Evolutionary conservation across 192 early-diverging fungal species (phyloP), one percentile per base, ranked within the genome.

Genomic region (Phycomyces blakesleeanus): DNA sequence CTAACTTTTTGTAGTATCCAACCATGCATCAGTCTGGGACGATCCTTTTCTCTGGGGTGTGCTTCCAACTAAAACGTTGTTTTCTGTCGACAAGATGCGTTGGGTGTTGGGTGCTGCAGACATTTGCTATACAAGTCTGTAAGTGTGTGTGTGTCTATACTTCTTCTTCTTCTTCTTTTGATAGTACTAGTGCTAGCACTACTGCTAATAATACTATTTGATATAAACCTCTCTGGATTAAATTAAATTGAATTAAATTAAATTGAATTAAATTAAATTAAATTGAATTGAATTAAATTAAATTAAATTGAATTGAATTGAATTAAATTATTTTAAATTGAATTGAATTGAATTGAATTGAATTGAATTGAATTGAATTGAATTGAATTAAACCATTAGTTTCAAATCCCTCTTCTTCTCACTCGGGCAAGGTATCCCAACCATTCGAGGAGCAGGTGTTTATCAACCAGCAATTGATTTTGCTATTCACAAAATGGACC

Each of bases 101-200:
- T 94, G 91, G 90, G 87, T 89, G 7, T 75, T 96, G 40, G 91
- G 92, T n/a, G 92, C 94, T 7, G 84, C 85, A 57, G 93, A 96
- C 64, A 85, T 94, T 20, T 89, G 91, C 51, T 96, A 88, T 76
- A 85, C 78, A 24, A 90, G 81, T 68, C 74, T 81, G 80, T 91
- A 77, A 68, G 75, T 75, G 20, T 15, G 21, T n/a, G n/a, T n/a
- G n/a, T n/a, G n/a, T n/a, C n/a, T n/a, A n/a, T n/a, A n/a, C n/a
- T n/a, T n/a, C n/a, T n/a, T n/a, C n/a, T n/a, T n/a, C n/a, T n/a
- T n/a, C n/a, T n/a, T n/a, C n/a, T n/a, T n/a, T n/a, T n/a, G n/a
- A n/a, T n/a, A n/a, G n/a, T n/a, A n/a, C n/a, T n/a, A n/a, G n/a
- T n/a, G n/a, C n/a, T n/a, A n/a, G n/a, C n/a, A n/a, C n/a, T n/a